Percentiles rank a stretch among this genome's conserved stretches.
These are phyloP conservation scores for Pinus albicaulis DNA, from an alignment of 75 land plant genomes.

Conservation along the genomic window DNA sequence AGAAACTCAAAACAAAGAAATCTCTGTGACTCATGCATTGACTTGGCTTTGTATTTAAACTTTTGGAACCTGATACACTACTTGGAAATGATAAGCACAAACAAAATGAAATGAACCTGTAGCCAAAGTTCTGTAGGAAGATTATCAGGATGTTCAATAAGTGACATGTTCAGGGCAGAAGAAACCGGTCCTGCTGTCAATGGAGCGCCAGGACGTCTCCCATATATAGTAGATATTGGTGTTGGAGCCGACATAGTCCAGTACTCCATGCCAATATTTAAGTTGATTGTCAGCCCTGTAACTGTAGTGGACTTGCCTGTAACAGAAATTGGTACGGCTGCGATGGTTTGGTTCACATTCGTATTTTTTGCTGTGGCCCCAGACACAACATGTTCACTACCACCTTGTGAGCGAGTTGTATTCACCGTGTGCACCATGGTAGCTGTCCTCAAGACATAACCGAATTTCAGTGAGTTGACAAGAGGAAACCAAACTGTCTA, in stretches of 20 bases:
- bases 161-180: not conserved
- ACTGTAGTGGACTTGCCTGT: not conserved
- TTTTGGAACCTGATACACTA: not conserved
- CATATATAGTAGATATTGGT: not conserved
- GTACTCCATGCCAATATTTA: slow-evolving; percentile 53
- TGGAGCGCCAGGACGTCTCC: slow-evolving; percentile 1
- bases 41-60: not conserved
- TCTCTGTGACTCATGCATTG: no score
- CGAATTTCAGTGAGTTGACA: no score
- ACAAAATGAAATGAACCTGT: slow-evolving; percentile 7
- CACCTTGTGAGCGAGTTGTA: no score
- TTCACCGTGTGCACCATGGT: no score
- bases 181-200: slow-evolving; percentile 1
- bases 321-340: no score
- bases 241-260: slow-evolving; percentile 28
- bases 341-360: no score
- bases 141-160: slow-evolving; percentile 8
- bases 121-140: slow-evolving; percentile 13
- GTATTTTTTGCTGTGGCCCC: no score
- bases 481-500: no score
- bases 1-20: no score
- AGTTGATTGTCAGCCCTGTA: slow-evolving; percentile 15
- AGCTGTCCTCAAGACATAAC: no score
- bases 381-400: no score
- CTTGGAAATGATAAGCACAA: not conserved